These are phyloP conservation scores for Caryopteris hybrid DNA, from an alignment of 305 asterid species.

Conservation along the genomic window DNA sequence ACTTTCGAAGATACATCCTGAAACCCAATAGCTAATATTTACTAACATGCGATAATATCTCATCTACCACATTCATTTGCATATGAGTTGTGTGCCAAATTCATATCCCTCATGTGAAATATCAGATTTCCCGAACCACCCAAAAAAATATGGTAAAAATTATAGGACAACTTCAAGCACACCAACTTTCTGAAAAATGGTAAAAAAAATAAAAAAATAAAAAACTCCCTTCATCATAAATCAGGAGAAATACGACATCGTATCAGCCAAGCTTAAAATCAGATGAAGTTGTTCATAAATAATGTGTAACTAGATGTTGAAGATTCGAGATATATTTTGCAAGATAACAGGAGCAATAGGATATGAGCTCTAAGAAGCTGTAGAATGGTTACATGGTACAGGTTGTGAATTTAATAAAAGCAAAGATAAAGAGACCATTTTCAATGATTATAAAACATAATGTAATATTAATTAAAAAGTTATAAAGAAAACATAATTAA, in stretches of 20 bases:
- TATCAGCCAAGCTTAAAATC: background rate
- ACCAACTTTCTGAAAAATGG: background rate
- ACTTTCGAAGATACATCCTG: slow-evolving; percentile 66
- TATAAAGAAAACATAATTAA: background rate
- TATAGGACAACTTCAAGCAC: background rate
- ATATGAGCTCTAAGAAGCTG: background rate
- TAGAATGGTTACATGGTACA: background rate
- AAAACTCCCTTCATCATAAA: background rate
- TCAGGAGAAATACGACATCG: background rate
- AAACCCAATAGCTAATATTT: slow-evolving; percentile 17
- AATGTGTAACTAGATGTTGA: background rate
- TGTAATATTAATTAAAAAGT: background rate
- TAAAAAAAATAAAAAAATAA: too few relatives aligned
- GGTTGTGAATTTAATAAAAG: background rate
- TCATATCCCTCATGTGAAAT: background rate
- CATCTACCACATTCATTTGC: slow-evolving; percentile 3
- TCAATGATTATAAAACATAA: background rate
- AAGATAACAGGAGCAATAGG: background rate
- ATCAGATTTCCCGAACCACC: too few relatives aligned
- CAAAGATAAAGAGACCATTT: background rate
- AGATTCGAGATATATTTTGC: background rate
- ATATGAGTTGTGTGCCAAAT: background rate
- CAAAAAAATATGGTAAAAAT: too few relatives aligned
- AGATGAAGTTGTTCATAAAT: background rate
- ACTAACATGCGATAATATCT: slow-evolving; percentile 5